A percentile compares a stretch with the other conserved stretches of the same genome.
Evolutionary conservation across 768 basidiomycete species (phyloP).

Genomic region (Macrolepiota fuliginosa): DNA sequence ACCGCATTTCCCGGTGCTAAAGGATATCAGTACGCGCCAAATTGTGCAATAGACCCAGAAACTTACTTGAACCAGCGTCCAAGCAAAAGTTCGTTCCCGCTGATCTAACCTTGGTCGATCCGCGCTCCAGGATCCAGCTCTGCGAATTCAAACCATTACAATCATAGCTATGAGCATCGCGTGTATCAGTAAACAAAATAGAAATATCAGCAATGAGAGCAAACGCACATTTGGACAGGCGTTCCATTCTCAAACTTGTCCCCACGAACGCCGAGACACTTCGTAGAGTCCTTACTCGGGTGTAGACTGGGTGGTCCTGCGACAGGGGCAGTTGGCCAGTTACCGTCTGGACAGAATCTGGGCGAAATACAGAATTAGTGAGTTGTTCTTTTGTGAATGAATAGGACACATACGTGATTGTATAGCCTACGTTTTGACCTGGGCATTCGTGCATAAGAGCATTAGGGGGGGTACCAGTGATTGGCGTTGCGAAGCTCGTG

Average conservation of each 20-base stretch:
- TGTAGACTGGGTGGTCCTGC: neutral
- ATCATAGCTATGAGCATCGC: constrained; percentile 19
- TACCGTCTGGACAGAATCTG: neutral
- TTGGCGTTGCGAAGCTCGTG: constrained; percentile 20
- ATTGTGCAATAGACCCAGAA: neutral
- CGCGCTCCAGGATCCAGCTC: constrained; percentile 18
- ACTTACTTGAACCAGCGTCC: constrained; percentile 18
- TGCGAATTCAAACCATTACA: constrained; percentile 23
- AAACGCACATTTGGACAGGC: constrained; percentile 31
- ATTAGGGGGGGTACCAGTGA: constrained; percentile 13
- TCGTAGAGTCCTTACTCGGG: constrained; percentile 1
- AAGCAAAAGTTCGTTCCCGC: constrained; percentile 23
- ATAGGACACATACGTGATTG: constrained; percentile 21
- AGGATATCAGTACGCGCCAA: neutral
- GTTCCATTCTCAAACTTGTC: constrained; percentile 28
- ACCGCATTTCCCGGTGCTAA: constrained; percentile 20
- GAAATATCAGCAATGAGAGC: no score
- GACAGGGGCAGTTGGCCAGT: neutral
- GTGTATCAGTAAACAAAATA: neutral
- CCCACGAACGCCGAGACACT: constrained; percentile 33
- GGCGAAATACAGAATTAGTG: neutral
- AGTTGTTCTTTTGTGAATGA: neutral
- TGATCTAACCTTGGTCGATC: constrained; percentile 17
- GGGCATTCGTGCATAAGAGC: constrained; percentile 22
- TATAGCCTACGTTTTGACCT: constrained; percentile 18